Base-by-base conservation (phyloP, 2,329 filamentous ascomycete genomes). In the Paradendryphiella salina region DNA sequence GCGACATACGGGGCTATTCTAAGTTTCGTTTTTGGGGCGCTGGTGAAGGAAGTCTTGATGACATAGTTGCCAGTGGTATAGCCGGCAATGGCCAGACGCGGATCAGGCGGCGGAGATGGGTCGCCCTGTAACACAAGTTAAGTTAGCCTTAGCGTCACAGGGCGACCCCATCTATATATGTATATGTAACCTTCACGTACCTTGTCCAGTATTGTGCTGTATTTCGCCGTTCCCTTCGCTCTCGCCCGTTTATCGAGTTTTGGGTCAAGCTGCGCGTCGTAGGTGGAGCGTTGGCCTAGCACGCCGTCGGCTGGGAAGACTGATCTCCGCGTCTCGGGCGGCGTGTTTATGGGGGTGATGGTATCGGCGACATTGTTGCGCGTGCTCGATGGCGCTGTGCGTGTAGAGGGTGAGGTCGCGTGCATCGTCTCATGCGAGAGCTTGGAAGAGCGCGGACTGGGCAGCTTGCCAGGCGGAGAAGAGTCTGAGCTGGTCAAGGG, bases 71-170 rank as follows among this genome's bases (percentile, higher is more conserved):
- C 78, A 47, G 73, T 72, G 56, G 77, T 80, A 67, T 87, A 87
- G 63, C 84, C 83, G 53, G 78, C 74, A 67, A 86, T 83, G 34
- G 77, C 84, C 54, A 96, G 80, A 66, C 94, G 89, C 59, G 94
- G 94, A 75, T 99, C 94, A 61, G 84, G 78, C 69, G 88, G 84
- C 74, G 85, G 84, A 78, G 83, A 82, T 77, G 90, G 86, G 85
- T 92, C 87, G 82, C 88, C 84, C 85, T 88, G 82, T 72, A 71
- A 73, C 70, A 71, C 68, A 73, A 72, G 68, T 72, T 50, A 68
- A 66, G 66, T 73, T 66, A 73, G 71, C 69, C 68, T 73, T 70
- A 63, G 68, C 66, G 67, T 71, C 67, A 66, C 70, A 72, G 69
- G 67, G 62, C 69, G 69, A 73, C 67, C 69, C 64, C 69, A 72